Base-by-base conservation (phyloP, 305 asterid genomes). In the Solanum hybrid region DNA sequence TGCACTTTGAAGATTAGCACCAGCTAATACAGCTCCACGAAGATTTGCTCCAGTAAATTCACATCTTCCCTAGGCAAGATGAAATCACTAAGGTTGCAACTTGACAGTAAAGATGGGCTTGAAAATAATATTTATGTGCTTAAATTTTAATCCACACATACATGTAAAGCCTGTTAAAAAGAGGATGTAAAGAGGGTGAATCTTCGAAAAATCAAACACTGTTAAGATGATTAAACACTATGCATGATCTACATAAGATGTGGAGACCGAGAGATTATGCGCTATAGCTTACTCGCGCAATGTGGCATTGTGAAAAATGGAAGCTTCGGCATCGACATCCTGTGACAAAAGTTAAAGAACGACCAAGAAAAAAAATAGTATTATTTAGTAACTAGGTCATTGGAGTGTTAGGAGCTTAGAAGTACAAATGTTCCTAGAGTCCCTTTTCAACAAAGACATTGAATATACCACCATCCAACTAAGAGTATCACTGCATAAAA, bases 1-100 rank as follows among this genome's bases (percentile, higher is more conserved):
- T 92, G 99, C 99, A 95, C 99, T 97, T 91, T 95, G 98, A 82
- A 97, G 98, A 91, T 93, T 95, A 91, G 99, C 97, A 85, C 99
- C 99, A 87, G 98, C 97, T 94, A 97, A 94, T 80, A 97, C 91
- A 88, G 99, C 98, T 87, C 97, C 96, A 80, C 98, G 98, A 86
- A 97, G 99, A 95, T 97, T 96, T 90, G 99, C 99, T 88, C 98
- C 98, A 65, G 97, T 96, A 90, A 97, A 97, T 86, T 97, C 99
- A 89, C 99, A 97, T 94, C 99, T 97, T 95, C 93, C 93, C 93
- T 90, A 92, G 95, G 93, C 93, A 89, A 92, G 37, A 93, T 72
- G 90, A 89, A 92, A 89, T 89, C 89, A 91, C 91, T 83, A 83
- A 90, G 89, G 91, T 90, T 51, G 88, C 90, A 79, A 78, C 89